phyloP scores from a whole-genome alignment of 331 rosid genomes.

The Arachis monticola region DNA sequence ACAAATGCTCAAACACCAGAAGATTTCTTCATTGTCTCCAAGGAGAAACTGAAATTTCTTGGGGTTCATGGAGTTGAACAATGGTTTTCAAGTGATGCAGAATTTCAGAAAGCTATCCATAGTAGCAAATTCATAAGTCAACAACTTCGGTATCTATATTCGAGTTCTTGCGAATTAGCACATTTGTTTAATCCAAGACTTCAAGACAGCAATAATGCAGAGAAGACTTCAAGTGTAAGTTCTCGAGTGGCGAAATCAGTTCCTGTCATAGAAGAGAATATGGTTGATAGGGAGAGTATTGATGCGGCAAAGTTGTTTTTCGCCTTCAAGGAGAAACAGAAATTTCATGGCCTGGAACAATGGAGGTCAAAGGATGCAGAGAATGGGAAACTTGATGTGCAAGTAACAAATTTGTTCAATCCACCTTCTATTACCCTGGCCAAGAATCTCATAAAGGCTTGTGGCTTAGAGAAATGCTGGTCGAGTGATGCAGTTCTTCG shows the following conservation, averaged over 20 bases:
- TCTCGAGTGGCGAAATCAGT: too few species aligned
- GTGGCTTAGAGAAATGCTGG: slow-evolving; percentile 1
- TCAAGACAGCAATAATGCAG: too few species aligned
- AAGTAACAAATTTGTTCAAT: slow-evolving; percentile 66
- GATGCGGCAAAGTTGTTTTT: too few species aligned
- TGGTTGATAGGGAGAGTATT: too few species aligned
- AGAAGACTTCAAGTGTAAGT: too few species aligned
- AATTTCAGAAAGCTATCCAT: slow-evolving; percentile 74
- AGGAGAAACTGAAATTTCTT: slow-evolving; percentile 80
- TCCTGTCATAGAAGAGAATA: too few species aligned
- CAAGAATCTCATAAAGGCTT: slow-evolving; percentile 48
- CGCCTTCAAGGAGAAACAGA: too few species aligned
- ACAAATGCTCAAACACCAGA: slow-evolving; percentile 61
- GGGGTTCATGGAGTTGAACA: slow-evolving; percentile 94
- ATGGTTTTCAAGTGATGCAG: slow-evolving; percentile 95
- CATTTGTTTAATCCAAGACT: too few species aligned
- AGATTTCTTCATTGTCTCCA: slow-evolving; percentile 77
- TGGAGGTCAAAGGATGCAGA: too few species aligned
- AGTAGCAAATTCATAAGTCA: slow-evolving; percentile 74
- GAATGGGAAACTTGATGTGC: slow-evolving; percentile 30
- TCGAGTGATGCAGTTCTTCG: slow-evolving; percentile 63
- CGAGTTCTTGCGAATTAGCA: too few species aligned
- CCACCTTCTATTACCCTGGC: slow-evolving; percentile 79
- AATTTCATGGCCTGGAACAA: too few species aligned
- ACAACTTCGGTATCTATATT: slow-evolving; percentile 65